Evolutionary conservation across 345 rosid genomes (phyloP).

Genomic region (Aquilaria yunnanensis): DNA sequence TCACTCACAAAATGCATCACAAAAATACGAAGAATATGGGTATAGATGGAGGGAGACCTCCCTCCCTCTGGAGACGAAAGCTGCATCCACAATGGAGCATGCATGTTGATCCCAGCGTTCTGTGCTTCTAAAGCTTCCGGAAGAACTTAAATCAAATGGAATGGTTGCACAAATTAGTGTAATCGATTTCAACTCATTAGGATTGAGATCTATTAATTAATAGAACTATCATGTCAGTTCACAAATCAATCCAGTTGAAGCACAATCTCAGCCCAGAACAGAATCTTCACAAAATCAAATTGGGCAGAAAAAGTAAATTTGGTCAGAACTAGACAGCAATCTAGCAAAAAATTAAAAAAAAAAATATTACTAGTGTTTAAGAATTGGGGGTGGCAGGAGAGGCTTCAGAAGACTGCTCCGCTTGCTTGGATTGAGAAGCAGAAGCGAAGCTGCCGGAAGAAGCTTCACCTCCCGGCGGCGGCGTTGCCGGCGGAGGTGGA

Average conservation of each 20-base stretch:
- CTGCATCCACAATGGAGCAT: too few species aligned
- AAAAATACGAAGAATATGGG: too few species aligned
- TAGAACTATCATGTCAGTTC: too few species aligned
- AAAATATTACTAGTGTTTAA: neutral
- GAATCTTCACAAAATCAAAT: neutral
- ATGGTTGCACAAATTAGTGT: too few species aligned
- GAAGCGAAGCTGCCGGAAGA: constrained; percentile 14
- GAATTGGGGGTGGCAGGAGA: constrained; percentile 14
- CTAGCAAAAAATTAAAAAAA: constrained; percentile 3
- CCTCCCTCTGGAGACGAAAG: too few species aligned
- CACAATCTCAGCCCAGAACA: neutral
- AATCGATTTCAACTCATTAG: too few species aligned
- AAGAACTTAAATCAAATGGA: too few species aligned
- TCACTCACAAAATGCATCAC: too few species aligned
- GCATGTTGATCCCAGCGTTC: too few species aligned
- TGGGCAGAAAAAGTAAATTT: neutral
- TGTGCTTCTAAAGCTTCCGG: too few species aligned
- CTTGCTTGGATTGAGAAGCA: constrained; percentile 26
- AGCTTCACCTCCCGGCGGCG: constrained; percentile 5
- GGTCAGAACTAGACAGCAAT: neutral
- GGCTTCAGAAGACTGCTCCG: constrained; percentile 22
- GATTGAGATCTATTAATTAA: too few species aligned
- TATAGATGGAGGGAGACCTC: too few species aligned
- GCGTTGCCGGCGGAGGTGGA: constrained; percentile 7
- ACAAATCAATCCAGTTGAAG: neutral